Percentiles rank a stretch among this genome's conserved stretches.
Evolutionary conservation across 2,329 filamentous ascomycete genomes (phyloP).

Genomic region (Paecilomyces sp.): DNA sequence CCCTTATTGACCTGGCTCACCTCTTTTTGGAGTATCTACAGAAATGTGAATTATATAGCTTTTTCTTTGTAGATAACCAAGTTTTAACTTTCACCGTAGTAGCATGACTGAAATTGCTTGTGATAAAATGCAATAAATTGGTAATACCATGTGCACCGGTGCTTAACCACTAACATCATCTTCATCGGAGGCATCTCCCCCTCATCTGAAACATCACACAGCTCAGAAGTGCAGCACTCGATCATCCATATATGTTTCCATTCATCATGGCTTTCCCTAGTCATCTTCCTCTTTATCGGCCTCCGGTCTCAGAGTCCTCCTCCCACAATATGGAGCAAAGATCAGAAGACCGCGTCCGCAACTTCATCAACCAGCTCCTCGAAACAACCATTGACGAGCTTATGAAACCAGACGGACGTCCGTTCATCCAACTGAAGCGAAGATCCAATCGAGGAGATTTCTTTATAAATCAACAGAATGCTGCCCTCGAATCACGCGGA

Average conservation of each 20-base stretch:
- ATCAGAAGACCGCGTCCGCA: constrained; percentile 14
- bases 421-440: constrained; percentile 13
- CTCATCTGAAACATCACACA: no score
- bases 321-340: not conserved
- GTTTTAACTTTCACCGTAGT: no score
- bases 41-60: no score
- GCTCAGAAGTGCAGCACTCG: no score
- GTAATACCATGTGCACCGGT: no score
- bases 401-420: constrained; percentile 16
- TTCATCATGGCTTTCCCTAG: not conserved
- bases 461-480: constrained; percentile 20
- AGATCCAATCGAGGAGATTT: constrained; percentile 7
- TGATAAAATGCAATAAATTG: no score
- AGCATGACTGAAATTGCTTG: no score
- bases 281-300: not conserved
- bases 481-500: constrained; percentile 19
- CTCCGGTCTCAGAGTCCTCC: not conserved
- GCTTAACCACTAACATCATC: no score
- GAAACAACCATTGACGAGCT: constrained; percentile 18
- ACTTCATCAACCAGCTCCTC: constrained; percentile 23
- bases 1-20: not conserved
- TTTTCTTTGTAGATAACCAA: no score
- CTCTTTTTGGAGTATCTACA: not conserved
- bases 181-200: no score
- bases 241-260: not conserved